Evolutionary conservation across 441 rosid species (phyloP), one percentile per base, ranked within the genome.

Genomic region (Syzygium malaccense): DNA sequence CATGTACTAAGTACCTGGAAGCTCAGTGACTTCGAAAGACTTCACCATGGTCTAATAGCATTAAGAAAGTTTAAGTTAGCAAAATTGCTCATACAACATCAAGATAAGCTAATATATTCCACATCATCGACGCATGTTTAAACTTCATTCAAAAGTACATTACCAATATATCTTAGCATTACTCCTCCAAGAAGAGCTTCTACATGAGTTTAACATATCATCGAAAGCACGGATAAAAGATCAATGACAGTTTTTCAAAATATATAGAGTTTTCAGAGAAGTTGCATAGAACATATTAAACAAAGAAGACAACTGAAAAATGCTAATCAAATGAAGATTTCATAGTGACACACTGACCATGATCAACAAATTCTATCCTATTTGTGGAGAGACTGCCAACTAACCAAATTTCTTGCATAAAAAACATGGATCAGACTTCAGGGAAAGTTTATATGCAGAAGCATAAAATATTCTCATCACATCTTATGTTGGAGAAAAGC

Each of bases 1-100:
- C 37, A 49, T 32, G 30, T 20, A 87, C 28, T 48, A 54, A 64
- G 66, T 87, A 87, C 88, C 88, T 68, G 88, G 88, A 48, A 87
- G 88, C 56, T 87, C 88, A 6, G 88, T 87, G 60, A 87, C 88
- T 87, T 87, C 88, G 3, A 87, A 87, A 37, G 88, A 87, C 28
- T 87, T 87, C 78, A 87, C 88, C 88, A 87, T 87, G 49, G 62
- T 66, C 88, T 87, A 68, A 75, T 30, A 49, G 55, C 78, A 87
- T 48, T 23, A 51, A 58, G 18, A 49, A 45, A 28, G 33, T 53
- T 60, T 26, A 62, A 86, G n/a, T 48, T 53, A 64, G 79, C 45
- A 45, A 41, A 45, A 64, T 85, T 12, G 62, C 37, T 48, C 83
- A 75, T 75, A n/a, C n/a, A 23, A 41, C 58, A 85, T 55, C 48